A percentile compares a stretch with the other conserved stretches of the same genome.
phyloP scores from a whole-genome alignment of 441 rosid genomes.

The Brassica hybrid region DNA sequence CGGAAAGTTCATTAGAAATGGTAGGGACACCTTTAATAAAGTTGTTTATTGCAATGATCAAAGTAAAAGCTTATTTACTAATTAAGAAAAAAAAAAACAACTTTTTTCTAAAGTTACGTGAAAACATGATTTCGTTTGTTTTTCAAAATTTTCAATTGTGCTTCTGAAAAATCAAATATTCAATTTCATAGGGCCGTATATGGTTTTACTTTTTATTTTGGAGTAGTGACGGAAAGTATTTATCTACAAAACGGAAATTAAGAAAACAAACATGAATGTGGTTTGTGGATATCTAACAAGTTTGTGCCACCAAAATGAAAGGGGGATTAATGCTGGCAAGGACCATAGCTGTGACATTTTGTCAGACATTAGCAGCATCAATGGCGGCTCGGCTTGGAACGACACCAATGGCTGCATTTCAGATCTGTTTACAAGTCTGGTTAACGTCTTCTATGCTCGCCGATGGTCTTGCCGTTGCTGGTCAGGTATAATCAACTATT shows the following conservation, averaged over 20 bases:
- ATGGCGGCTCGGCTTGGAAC: slow-evolving; percentile 77
- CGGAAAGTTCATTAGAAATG: slow-evolving; percentile 63
- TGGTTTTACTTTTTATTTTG: neutral
- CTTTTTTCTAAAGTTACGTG: neutral
- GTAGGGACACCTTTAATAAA: slow-evolving; percentile 36
- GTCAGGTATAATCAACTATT: slow-evolving; percentile 52
- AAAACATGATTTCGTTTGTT: slow-evolving; percentile 1
- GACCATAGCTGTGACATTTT: slow-evolving; percentile 70
- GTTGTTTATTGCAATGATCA: slow-evolving; percentile 12
- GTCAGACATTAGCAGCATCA: slow-evolving; percentile 78
- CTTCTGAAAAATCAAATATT: neutral
- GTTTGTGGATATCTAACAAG: slow-evolving; percentile 24
- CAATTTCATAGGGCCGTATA: neutral
- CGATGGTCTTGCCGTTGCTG: slow-evolving; percentile 81
- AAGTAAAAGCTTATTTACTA: neutral
- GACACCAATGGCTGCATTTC: slow-evolving; percentile 78
- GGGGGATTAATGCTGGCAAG: slow-evolving; percentile 59
- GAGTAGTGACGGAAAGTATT: neutral
- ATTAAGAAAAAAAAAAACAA: neutral
- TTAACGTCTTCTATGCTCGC: slow-evolving; percentile 75
- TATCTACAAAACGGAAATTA: neutral
- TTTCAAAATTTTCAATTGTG: neutral
- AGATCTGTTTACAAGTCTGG: slow-evolving; percentile 80
- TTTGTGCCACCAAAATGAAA: slow-evolving; percentile 14
- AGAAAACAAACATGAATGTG: neutral